Evolutionary conservation across 2,329 filamentous ascomycete species (phyloP), one percentile per base, ranked within the genome.

Genomic region (Aureobasidium sp.): DNA sequence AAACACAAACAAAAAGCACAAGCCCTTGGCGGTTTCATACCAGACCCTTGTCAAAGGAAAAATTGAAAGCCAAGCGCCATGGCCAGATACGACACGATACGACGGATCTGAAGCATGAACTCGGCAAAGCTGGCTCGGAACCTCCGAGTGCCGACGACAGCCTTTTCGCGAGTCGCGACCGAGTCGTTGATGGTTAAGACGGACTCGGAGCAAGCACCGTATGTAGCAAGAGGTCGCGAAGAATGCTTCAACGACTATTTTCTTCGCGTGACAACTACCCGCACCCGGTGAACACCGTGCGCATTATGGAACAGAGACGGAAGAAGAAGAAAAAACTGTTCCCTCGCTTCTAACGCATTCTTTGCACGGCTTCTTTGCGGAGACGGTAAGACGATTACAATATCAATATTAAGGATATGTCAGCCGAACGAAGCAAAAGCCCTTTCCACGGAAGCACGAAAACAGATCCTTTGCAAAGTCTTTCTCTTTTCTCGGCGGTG

Each of bases 21-120:
- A 46, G 53, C 53, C n/a, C 53, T 57, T 46, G 39, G 53, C 53
- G n/a, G 53, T 57, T 57, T 57, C 53, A 57, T 46, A 57, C 53
- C 39, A 57, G 53, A 57, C 53, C 53, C 39, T 56, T 44, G 52
- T 56, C 36, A 15, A 39, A 37, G 29, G 2, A 32, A 27, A 39
- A 15, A 27, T 23, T 7, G 9, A 51, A 37, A 17, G 50, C 50
- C 50, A 52, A 52, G 50, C 8, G 15, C n/a, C n/a, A 26, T 37
- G 20, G n/a, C n/a, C 32, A 52, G 50, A 52, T 52, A 52, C 34
- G 47, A 52, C 13, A 29, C 17, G 47, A 32, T 51, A 51, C 47
- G 47, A 36, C 47, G 47, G 47, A 51, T 23, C 29, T 29, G 29
- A 23, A 51, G 29, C 13, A 29, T 34, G 29, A 6, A 15, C 47